Conservation (phyloP, 148 eudicot genomes). For the Heliosperma pusillum region DNA sequence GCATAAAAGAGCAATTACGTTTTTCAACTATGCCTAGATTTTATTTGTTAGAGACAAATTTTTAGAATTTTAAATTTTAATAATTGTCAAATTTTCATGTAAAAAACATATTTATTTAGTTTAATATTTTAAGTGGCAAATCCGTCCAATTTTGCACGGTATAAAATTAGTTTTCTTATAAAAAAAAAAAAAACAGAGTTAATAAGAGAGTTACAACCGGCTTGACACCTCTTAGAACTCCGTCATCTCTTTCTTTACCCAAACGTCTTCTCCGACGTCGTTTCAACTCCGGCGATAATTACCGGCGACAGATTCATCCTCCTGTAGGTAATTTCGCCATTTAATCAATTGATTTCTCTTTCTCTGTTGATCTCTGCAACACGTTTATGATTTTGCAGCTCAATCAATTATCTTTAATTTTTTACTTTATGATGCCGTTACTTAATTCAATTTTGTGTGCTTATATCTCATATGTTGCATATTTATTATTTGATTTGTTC, state of each 20-base stretch:
- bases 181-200: no score
- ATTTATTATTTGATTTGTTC: neutral
- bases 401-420: neutral
- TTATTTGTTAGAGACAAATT: no score
- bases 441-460: neutral
- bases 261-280: neutral
- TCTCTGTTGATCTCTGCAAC: neutral
- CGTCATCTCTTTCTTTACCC: neutral
- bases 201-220: neutral
- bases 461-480: neutral
- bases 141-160: no score
- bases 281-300: slow-evolving; percentile 6
- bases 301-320: neutral
- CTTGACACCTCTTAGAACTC: slow-evolving; percentile 4
- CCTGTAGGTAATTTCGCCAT: slow-evolving; percentile 12
- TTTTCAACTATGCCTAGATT: no score
- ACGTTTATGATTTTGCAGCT: neutral
- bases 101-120: no score
- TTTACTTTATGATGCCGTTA: neutral
- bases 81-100: no score
- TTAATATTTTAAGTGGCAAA: no score
- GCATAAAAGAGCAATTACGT: no score
- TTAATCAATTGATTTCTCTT: neutral
- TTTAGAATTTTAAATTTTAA: no score
- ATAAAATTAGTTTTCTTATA: no score